phyloP scores from a whole-genome alignment of 176 grass and related monocot genomes.

The Tillandsia leiboldiana region DNA sequence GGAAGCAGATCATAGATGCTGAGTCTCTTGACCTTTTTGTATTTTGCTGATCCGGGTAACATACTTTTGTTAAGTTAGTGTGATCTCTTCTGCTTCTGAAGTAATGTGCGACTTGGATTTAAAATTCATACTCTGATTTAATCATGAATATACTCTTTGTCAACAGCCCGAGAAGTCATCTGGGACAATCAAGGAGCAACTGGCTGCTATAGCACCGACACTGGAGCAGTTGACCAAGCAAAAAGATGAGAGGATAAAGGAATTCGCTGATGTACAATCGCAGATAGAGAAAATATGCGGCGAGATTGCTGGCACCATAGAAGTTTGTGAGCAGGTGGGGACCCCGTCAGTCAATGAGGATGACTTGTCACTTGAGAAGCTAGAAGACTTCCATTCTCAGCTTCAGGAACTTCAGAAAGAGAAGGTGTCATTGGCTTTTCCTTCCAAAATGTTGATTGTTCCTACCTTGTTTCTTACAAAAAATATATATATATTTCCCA shows the following conservation, averaged over 20 bases:
- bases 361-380: constrained; percentile 68
- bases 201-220: constrained; percentile 71
- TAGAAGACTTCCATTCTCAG: constrained; percentile 78
- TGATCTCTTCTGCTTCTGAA: too few species aligned
- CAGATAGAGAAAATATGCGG: constrained; percentile 88
- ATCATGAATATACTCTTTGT: not conserved
- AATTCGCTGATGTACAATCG: constrained; percentile 65
- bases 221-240: constrained; percentile 76
- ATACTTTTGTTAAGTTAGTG: too few species aligned
- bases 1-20: too few species aligned
- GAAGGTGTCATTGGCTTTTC: constrained; percentile 42
- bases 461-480: not conserved
- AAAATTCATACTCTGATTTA: not conserved
- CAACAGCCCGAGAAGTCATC: constrained; percentile 83
- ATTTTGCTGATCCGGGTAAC: too few species aligned
- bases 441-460: not conserved
- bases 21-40: too few species aligned
- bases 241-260: constrained; percentile 70
- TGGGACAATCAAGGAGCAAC: constrained; percentile 93
- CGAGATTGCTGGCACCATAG: constrained; percentile 80
- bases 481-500: not conserved
- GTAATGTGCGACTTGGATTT: too few species aligned
- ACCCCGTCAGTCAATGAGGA: constrained; percentile 71
- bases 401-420: constrained; percentile 95
- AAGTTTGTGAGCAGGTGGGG: constrained; percentile 53